phyloP scores from a whole-genome alignment of 768 basidiomycete species.

The Obba rivulosa region DNA sequence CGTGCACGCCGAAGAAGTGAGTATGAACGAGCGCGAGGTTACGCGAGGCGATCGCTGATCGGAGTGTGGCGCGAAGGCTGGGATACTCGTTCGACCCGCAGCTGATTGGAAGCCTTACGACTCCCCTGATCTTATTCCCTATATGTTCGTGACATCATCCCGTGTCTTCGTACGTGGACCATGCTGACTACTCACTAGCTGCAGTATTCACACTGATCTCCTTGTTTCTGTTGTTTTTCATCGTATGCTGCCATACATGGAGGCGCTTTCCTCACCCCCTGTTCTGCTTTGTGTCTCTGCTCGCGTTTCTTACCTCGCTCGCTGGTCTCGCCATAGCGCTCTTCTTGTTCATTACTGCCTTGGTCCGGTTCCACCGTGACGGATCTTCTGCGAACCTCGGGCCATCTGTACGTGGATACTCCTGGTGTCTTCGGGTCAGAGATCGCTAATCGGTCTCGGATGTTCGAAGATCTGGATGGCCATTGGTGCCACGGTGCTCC shows the following conservation, averaged over 20 bases:
- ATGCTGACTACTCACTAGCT: not conserved
- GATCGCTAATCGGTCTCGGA: not conserved
- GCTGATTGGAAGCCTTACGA: not conserved
- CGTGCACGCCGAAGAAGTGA: slow-evolving; percentile 2
- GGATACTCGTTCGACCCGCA: slow-evolving; percentile 3
- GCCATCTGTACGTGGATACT: slow-evolving; percentile 1
- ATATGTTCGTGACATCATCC: not conserved
- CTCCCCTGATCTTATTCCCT: slow-evolving; percentile 6
- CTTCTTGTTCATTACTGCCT: not conserved
- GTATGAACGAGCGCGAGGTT: not conserved
- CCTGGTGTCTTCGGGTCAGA: not conserved
- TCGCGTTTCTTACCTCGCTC: slow-evolving; percentile 4
- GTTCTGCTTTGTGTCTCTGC: slow-evolving; percentile 1
- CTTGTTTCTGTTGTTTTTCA: slow-evolving; percentile 1
- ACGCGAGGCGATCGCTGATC: not conserved
- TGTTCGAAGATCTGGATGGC: slow-evolving; percentile 21
- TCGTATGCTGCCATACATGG: not conserved
- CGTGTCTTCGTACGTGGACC: not conserved
- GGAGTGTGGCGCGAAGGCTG: not conserved
- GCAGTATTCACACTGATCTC: slow-evolving; percentile 2
- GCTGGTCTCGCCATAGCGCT: slow-evolving; percentile 3
- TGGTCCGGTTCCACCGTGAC: not conserved
- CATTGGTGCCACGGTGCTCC: slow-evolving; percentile 13
- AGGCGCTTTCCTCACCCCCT: not conserved
- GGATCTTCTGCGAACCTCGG: slow-evolving; percentile 2